phyloP scores from a whole-genome alignment of 257 asterid species.

The Ocimum tenuiflorum region DNA sequence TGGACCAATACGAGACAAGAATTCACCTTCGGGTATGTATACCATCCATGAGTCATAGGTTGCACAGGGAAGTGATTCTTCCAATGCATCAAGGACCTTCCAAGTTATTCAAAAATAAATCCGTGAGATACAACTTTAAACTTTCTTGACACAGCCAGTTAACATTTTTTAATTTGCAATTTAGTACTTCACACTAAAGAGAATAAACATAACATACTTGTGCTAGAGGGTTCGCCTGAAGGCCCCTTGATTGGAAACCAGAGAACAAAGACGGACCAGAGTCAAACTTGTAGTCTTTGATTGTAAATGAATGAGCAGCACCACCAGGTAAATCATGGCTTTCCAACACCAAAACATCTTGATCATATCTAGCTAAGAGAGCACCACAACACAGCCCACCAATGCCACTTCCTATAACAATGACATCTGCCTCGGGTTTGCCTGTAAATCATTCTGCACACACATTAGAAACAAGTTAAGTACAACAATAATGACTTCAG shows the following conservation, averaged over 20 bases:
- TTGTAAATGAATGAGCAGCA: slow-evolving; percentile 85
- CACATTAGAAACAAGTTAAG: slow-evolving; percentile 15
- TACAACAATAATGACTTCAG: neutral
- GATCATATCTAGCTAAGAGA: slow-evolving; percentile 77
- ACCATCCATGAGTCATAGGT: slow-evolving; percentile 95
- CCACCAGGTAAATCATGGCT: slow-evolving; percentile 94
- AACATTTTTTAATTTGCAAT: neutral
- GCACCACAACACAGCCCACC: slow-evolving; percentile 85
- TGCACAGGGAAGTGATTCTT: slow-evolving; percentile 65
- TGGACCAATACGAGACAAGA: slow-evolving; percentile 93
- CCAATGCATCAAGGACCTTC: slow-evolving; percentile 94
- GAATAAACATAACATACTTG: slow-evolving; percentile 40
- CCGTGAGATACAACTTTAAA: neutral
- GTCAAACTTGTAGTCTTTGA: slow-evolving; percentile 73
- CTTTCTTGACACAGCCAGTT: neutral
- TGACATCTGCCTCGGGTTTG: slow-evolving; percentile 74
- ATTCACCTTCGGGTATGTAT: slow-evolving; percentile 89
- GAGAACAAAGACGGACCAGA: slow-evolving; percentile 95
- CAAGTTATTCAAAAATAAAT: slow-evolving; percentile 20
- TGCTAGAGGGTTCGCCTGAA: slow-evolving; percentile 91
- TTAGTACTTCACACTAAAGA: neutral
- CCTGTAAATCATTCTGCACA: slow-evolving; percentile 70
- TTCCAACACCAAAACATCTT: slow-evolving; percentile 77
- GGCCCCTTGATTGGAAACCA: slow-evolving; percentile 90
- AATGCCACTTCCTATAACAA: slow-evolving; percentile 88